Percentiles rank a stretch among this genome's conserved stretches.
Conservation (phyloP, 176 grass and related monocot genomes). For the Lolium perenne region DNA sequence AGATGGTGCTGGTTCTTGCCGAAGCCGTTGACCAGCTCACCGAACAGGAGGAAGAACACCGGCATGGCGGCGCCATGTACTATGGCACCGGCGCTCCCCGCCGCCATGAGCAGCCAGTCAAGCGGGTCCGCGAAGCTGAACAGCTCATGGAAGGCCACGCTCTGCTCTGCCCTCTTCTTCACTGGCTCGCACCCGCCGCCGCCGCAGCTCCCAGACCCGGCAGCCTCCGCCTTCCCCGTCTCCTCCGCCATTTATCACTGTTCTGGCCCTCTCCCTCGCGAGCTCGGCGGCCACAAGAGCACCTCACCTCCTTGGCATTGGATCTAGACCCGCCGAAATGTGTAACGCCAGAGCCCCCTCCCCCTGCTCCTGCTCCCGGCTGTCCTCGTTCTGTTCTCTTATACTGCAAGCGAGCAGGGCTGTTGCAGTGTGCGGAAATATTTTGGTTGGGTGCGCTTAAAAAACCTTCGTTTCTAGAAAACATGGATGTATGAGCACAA, state of each 20-base stretch:
- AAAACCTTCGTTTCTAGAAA: background rate
- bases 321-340: slow-evolving; percentile 38
- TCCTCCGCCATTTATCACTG: slow-evolving; percentile 40
- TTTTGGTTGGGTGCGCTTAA: slow-evolving; percentile 46
- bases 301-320: slow-evolving; percentile 41
- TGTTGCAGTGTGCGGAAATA: slow-evolving; percentile 22
- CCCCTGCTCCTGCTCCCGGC: slow-evolving; percentile 26
- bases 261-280: background rate
- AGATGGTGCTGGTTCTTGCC: slow-evolving; percentile 87
- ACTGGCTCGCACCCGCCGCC: slow-evolving; percentile 38
- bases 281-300: slow-evolving; percentile 4
- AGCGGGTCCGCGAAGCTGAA: slow-evolving; percentile 81
- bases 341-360: slow-evolving; percentile 6
- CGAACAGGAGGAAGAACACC: slow-evolving; percentile 91
- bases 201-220: slow-evolving; percentile 33
- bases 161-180: slow-evolving; percentile 71
- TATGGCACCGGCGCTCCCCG: slow-evolving; percentile 72
- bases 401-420: slow-evolving; percentile 38
- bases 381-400: slow-evolving; percentile 48
- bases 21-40: slow-evolving; percentile 91
- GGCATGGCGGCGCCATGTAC: slow-evolving; percentile 91
- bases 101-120: slow-evolving; percentile 79
- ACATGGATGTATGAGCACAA: too few species aligned
- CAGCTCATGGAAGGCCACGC: slow-evolving; percentile 75
- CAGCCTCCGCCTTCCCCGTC: slow-evolving; percentile 45